A percentile compares a stretch with the other conserved stretches of the same genome.
Conservation (phyloP, 352 stramenopile genomes). For the Globisporangium acanthophoron region DNA sequence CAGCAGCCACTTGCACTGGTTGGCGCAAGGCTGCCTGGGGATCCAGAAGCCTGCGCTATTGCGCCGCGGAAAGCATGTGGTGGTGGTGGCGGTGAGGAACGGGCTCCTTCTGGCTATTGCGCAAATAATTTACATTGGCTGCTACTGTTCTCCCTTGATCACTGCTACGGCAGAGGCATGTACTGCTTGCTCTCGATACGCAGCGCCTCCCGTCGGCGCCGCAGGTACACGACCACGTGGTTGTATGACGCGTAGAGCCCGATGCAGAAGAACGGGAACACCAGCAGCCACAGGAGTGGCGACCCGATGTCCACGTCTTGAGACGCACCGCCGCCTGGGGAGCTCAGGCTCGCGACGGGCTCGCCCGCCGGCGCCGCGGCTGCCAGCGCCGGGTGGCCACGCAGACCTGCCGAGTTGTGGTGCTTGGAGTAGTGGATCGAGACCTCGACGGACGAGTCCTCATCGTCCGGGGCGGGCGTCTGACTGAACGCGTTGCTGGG, state of each 20-base stretch:
- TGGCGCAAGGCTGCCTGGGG: background rate
- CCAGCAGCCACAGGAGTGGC: conserved; percentile 35
- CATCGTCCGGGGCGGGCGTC: conserved; percentile 13
- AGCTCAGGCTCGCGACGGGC: conserved; percentile 8
- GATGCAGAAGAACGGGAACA: conserved; percentile 63
- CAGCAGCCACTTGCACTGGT: background rate
- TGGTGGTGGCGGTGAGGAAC: background rate
- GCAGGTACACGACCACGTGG: conserved; percentile 33
- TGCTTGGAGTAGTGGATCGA: conserved; percentile 53
- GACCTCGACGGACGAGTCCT: conserved; percentile 55
- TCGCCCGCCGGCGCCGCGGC: conserved; percentile 15
- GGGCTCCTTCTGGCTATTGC: background rate
- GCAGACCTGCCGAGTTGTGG: conserved; percentile 31
- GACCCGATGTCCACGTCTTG: conserved; percentile 22
- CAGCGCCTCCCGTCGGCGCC: conserved; percentile 51
- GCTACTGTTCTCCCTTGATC: background rate
- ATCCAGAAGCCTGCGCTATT: too few relatives aligned
- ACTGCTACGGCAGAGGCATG: conserved; percentile 32
- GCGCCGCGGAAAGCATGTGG: too few relatives aligned
- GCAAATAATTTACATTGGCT: conserved; percentile 1
- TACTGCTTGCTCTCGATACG: conserved; percentile 68
- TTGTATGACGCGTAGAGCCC: conserved; percentile 48
- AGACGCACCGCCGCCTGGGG: background rate
- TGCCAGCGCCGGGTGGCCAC: conserved; percentile 17
- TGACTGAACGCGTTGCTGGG: conserved; percentile 4